Conservation (phyloP, 2,329 filamentous ascomycete species). For the Pestalotiopsis sp. region DNA sequence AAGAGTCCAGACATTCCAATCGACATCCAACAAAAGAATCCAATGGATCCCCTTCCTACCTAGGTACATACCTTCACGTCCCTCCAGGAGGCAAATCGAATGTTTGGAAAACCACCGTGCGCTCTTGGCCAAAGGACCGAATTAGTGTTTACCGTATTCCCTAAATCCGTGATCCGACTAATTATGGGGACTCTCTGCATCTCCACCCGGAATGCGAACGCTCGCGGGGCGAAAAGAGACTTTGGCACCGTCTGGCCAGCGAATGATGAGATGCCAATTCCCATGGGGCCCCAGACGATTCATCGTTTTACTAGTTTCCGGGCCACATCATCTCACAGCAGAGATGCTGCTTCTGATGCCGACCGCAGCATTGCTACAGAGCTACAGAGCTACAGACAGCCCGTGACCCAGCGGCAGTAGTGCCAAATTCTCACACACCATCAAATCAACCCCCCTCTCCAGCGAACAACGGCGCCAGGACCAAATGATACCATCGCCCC, state of each 20-base stretch:
- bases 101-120: neutral
- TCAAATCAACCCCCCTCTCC: neutral
- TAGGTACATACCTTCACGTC: neutral
- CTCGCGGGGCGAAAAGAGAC: neutral
- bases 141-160: neutral
- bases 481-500: neutral
- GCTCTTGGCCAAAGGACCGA: neutral
- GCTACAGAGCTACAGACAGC: no score
- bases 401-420: no score
- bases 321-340: neutral
- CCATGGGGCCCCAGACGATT: constrained; percentile 8
- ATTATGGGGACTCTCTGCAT: neutral
- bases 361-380: no score
- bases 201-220: neutral
- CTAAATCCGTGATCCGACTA: constrained; percentile 7
- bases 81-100: neutral
- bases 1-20: neutral
- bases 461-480: neutral
- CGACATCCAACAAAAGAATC: neutral
- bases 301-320: neutral
- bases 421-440: no score
- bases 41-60: neutral
- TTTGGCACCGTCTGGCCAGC: neutral
- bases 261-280: constrained; percentile 4
- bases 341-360: neutral